Base-by-base conservation (phyloP, 2,329 filamentous ascomycete species). In the Arthroderma sp. region DNA sequence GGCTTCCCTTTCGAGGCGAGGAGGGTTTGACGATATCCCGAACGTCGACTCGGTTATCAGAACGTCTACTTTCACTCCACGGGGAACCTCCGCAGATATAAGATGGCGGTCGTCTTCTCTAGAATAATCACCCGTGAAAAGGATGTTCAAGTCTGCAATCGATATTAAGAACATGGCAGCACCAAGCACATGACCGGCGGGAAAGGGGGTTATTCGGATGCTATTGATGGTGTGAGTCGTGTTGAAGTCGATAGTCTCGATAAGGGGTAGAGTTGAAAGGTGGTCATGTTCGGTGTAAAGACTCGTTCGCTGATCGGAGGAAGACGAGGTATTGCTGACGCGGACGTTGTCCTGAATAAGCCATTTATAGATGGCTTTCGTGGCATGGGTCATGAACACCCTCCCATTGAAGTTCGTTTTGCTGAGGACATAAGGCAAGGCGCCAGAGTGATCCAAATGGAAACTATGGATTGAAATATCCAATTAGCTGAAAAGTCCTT, bases 361-460 rank as follows among this genome's bases (percentile, higher is more conserved):
- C 89, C 91, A 96, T 68, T 96, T 96, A 75, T 98, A 98, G 61
- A 98, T 98, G 55, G 91, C 91, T 65, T 98, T 96, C 39, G 91
- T 98, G 1, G 91, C 87, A 70, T 98, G 91, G 42, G 91, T 98
- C 89, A 96, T 98, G 70, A 95, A 96, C 49, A 96, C 89, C 22
- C 88, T 80, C 40, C 91, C 91, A 52, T 84, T 83, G 71, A 98
- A 98, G 64, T 95, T 95, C 33, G 91, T 96, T 70, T 98, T 98
- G 52, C 89, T 85, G 52, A 98, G 76, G 48, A 98, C 91, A 62
- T 96, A 98, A 38, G 91, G 91, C 39, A 98, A 71, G n/a, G 89
- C 94, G 10, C 89, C 89, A n/a, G 91, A 91, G 69, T 98, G 91
- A 60, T 98, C 91, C 61, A 96, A 75, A 64, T 98, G 91, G 61